Evolutionary conservation across 1,284 basidiomycete genomes (phyloP).

Genomic region (Puccinia coronata): DNA sequence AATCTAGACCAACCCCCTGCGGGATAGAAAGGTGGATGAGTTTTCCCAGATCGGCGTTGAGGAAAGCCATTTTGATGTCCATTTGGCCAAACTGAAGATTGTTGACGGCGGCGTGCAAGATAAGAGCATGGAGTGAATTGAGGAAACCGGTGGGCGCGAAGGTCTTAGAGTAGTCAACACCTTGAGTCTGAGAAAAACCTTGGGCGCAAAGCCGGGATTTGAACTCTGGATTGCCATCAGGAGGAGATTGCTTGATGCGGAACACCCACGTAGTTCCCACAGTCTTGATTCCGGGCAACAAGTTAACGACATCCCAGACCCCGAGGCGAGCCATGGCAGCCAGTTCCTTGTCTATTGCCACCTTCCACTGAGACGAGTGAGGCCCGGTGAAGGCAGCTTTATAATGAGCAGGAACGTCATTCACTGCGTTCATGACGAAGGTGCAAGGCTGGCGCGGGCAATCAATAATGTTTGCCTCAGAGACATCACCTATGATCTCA

Average conservation of each 20-base stretch:
- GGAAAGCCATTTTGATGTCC: slow-evolving; percentile 3
- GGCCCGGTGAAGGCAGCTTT: background rate
- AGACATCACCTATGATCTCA: background rate
- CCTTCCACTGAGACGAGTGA: background rate
- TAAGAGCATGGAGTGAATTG: background rate
- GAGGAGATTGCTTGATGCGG: background rate
- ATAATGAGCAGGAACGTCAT: background rate
- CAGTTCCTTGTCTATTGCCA: background rate
- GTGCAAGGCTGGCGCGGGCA: background rate
- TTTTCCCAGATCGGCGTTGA: background rate
- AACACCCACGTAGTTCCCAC: background rate
- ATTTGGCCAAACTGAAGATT: background rate
- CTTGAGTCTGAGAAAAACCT: background rate
- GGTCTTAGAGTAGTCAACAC: background rate
- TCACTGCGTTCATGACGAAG: background rate
- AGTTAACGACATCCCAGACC: background rate
- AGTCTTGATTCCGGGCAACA: background rate
- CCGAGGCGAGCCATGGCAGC: background rate
- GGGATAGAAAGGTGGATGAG: background rate
- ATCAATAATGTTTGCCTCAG: background rate
- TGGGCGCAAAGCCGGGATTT: background rate
- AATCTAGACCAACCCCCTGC: background rate
- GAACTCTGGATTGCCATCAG: background rate
- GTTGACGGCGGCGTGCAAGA: background rate
- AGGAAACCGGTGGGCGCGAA: background rate